Evolutionary conservation across 2,329 filamentous ascomycete species (phyloP), one percentile per base, ranked within the genome.

Genomic region (Calonectria honghensis): DNA sequence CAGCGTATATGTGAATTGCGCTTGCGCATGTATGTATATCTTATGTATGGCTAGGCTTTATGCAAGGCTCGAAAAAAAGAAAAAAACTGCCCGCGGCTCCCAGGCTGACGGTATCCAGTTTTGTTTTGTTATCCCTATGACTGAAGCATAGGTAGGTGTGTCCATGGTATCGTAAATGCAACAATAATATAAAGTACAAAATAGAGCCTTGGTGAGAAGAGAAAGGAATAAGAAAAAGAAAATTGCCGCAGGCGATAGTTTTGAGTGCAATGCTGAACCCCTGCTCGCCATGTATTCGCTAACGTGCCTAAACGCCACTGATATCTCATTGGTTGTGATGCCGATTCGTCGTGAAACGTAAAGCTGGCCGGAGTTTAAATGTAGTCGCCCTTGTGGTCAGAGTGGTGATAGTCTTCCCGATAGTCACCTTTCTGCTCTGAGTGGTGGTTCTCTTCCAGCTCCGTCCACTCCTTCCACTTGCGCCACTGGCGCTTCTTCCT

Each of bases 401-500:
- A 41, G 39, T 41, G 39, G 4, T 20, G 20, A 24, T n/a, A 7
- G 41, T 48, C 41, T 20, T 48, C 41, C 20, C 16, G 41, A 48
- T 48, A 48, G 7, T 48, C 18, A 11, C 50, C 18, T 18, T 52
- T 68, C 6, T 32, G 32, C 3, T 39, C 39, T 13, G 29, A 6
- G 14, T 54, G 48, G 16, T 20, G 32, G 45, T 24, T 48, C 65
- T 68, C 65, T 35, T 54, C 50, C 50, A 68, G 35, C 50, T 68
- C 65, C 1, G 48, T 37, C 65, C 65, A 68, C 31, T 68, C 65
- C 65, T 45, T 68, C 35, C 32, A 54, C 65, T 68, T 68, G 65
- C 65, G 65, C 65, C 65, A 68, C 50, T 68, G 31, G 6, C 65
- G 37, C 65, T 54, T 68, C 65, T 68, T 68, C 35, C 39, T 54